A percentile compares a stretch with the other conserved stretches of the same genome.
phyloP scores from a whole-genome alignment of 108 stramenopile species.

The Nitzschia putrida region DNA sequence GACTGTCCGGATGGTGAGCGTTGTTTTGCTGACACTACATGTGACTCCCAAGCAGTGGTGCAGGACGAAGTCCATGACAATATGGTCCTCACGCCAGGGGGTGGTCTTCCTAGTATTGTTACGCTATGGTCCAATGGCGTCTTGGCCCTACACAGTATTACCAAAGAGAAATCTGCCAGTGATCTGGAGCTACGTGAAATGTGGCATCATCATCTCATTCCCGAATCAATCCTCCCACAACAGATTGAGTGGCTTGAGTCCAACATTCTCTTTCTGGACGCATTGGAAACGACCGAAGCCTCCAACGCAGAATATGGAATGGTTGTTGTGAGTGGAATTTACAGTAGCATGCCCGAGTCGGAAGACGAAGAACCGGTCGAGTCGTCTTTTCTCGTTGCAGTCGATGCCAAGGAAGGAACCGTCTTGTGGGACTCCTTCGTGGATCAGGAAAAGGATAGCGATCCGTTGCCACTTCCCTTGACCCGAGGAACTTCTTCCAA shows the following conservation, averaged over 20 bases:
- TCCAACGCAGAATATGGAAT: constrained; percentile 37
- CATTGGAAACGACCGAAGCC: constrained; percentile 31
- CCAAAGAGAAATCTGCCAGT: constrained; percentile 15
- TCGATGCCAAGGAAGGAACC: constrained; percentile 69
- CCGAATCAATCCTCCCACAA: background rate
- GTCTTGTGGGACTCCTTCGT: constrained; percentile 59
- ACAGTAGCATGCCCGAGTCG: constrained; percentile 4
- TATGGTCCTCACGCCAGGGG: constrained; percentile 53
- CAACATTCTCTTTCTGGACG: constrained; percentile 41
- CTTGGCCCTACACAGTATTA: constrained; percentile 63
- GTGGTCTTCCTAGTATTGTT: constrained; percentile 67
- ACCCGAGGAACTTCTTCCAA: constrained; percentile 41
- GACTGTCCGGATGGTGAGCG: constrained; percentile 76
- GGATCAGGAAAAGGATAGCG: constrained; percentile 9
- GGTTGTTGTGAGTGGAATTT: constrained; percentile 42
- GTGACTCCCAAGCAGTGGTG: constrained; percentile 49
- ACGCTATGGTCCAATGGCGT: constrained; percentile 80
- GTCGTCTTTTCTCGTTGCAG: constrained; percentile 42
- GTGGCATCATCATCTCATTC: constrained; percentile 35
- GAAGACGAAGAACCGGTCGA: background rate
- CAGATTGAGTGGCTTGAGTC: constrained; percentile 34
- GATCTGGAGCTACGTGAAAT: constrained; percentile 31
- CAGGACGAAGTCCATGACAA: constrained; percentile 11
- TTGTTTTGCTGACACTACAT: constrained; percentile 85
- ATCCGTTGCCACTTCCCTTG: constrained; percentile 25